These are phyloP conservation scores for Lentinus tigrinus DNA, from an alignment of 768 basidiomycete species.

Conservation along the genomic window DNA sequence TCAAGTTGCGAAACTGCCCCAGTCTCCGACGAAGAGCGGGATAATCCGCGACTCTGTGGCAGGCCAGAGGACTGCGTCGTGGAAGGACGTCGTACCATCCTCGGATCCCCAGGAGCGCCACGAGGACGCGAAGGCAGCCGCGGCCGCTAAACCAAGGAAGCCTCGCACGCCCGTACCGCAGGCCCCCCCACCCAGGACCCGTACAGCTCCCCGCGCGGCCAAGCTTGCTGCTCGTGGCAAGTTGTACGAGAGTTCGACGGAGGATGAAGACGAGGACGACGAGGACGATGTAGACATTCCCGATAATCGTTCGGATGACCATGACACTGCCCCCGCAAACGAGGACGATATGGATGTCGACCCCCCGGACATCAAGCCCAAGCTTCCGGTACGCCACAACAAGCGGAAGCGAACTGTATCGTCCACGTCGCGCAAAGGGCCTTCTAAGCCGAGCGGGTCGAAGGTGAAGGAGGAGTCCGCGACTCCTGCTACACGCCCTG, in stretches of 20 bases:
- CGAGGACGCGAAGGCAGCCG: conserved; percentile 4
- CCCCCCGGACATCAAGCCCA: conserved; percentile 32
- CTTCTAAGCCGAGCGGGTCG: conserved; percentile 16
- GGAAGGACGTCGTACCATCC: conserved; percentile 43
- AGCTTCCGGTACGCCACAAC: conserved; percentile 37
- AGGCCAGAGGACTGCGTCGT: conserved; percentile 12
- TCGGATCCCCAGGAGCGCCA: conserved; percentile 59
- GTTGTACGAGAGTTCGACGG: conserved; percentile 8
- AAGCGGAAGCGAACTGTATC: conserved; percentile 23
- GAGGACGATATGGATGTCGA: conserved; percentile 40
- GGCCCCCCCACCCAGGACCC: not conserved
- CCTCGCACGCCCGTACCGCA: not conserved
- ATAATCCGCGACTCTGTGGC: not conserved
- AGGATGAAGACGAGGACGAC: conserved; percentile 37
- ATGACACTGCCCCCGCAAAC: conserved; percentile 38
- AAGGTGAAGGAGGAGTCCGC: conserved; percentile 8
- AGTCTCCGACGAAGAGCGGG: conserved; percentile 10
- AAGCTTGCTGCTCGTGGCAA: conserved; percentile 5
- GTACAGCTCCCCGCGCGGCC: conserved; percentile 4
- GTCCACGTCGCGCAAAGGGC: conserved; percentile 22
- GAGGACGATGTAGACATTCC: not conserved
- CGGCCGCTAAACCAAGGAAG: conserved; percentile 11
- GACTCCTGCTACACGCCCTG: conserved; percentile 9
- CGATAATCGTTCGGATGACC: not conserved
- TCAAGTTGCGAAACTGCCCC: not conserved